Base-by-base conservation (phyloP, 2,329 filamentous ascomycete genomes). In the Fusarium sp. region DNA sequence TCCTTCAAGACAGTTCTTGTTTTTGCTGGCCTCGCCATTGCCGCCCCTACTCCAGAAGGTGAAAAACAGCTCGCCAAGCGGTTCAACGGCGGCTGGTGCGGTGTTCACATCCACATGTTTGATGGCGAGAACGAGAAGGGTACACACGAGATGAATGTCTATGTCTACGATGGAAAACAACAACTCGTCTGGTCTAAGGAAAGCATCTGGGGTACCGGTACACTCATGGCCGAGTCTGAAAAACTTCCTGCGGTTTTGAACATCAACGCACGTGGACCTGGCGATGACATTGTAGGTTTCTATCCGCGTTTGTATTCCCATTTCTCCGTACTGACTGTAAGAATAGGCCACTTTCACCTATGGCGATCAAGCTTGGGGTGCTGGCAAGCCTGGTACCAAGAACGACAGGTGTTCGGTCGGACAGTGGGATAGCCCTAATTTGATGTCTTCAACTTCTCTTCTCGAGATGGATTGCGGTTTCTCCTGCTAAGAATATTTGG, bases 41-140 rank as follows among this genome's bases (percentile, higher is more conserved):
- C 50, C 11, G 50, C 50, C 27, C 50, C 50, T 15, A 46, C 50
- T 5, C 39, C 40, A 5, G 40, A 53, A 1, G 11, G 17, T 8
- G 40, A 53, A 9, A 53, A 53, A 11, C 17, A 41, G 8, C 23
- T 53, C 14, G 37, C 40, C 29, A 53, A 53, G 14, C 50, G 50
- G 14, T 53, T 53, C 21, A 53, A 53, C 11, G 39, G 39, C 8
- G 50, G 50, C 5, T 53, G 50, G 50, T 53, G 50, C n/a, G 50
- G 50, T 36, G 50, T 53, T 4, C 50, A 53, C n/a, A 46, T 53
- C 11, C 50, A 53, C 23, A 29, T 46, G 4, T 53, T 53, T n/a
- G 5, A 5, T 6, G 50, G 50, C 11, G 50, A 53, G 14, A 53
- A 53, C 11, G 14, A 31, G 6, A 36, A 53, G 14, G 50, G 50